phyloP scores from a whole-genome alignment of 768 basidiomycete genomes.

The Russula olivacea region DNA sequence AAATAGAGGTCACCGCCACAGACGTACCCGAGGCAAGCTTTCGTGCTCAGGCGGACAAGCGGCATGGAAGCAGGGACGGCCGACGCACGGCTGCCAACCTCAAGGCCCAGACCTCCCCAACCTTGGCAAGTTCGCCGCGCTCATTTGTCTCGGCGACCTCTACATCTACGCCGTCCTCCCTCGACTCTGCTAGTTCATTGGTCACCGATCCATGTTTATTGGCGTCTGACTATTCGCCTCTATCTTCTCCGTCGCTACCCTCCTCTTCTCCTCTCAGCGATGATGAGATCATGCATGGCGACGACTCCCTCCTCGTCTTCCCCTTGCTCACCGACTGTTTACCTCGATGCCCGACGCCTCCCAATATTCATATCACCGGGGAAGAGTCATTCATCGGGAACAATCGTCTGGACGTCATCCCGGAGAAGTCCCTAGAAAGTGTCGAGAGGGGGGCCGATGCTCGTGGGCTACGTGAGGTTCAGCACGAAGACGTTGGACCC shows the following conservation, averaged over 20 bases:
- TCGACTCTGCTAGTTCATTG: not conserved
- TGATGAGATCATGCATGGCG: not conserved
- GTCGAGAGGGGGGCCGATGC: not conserved
- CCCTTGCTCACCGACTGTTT: slow-evolving; percentile 6
- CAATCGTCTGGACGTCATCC: not conserved
- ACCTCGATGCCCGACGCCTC: not conserved
- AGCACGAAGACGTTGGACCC: not conserved
- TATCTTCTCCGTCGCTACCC: slow-evolving; percentile 1
- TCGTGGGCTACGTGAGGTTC: not conserved
- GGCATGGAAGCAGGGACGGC: slow-evolving; percentile 26
- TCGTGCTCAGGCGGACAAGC: slow-evolving; percentile 34
- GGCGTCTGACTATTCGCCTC: not conserved
- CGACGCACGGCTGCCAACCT: not conserved
- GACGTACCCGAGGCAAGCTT: slow-evolving; percentile 35
- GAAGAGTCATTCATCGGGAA: not conserved
- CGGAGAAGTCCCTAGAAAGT: not conserved
- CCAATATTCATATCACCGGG: not conserved
- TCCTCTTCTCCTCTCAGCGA: not conserved
- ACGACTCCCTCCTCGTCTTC: slow-evolving; percentile 8
- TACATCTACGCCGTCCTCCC: slow-evolving; percentile 12
- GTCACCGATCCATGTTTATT: not conserved
- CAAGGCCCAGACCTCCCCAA: not conserved
- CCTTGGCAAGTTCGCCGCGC: slow-evolving; percentile 5
- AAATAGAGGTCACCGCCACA: slow-evolving; percentile 65
- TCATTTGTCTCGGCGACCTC: slow-evolving; percentile 3